Base-by-base conservation (phyloP, 2,329 filamentous ascomycete species). In the Aspergillus sp. region DNA sequence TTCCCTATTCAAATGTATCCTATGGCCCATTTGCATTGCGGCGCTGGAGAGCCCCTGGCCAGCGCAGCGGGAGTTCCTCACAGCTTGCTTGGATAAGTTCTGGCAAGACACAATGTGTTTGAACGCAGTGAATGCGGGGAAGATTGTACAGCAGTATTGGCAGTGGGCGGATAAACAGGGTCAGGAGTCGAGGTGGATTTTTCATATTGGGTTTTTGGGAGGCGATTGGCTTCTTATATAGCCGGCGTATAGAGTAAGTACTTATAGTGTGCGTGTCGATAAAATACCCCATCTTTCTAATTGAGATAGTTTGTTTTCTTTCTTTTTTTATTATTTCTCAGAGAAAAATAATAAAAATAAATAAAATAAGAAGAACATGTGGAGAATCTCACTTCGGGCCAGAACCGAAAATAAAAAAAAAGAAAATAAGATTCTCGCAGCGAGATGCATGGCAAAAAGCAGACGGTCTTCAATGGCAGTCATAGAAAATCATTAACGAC, bases 11-110 rank as follows among this genome's bases (percentile, higher is more conserved):
- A 67, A 67, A 32, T 67, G 64, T 25, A 50, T 66, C 13, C 55
- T 67, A 1, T 67, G 65, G 65, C 64, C 63, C 0, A 64, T 65
- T 1, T 64, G 63, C 22, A 55, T 67, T 27, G 63, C 63, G 7
- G 64, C 63, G 1, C 41, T 67, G 19, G 63, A 67, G 35, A 64
- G 58, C 42, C 52, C 44, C n/a, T 48, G 43, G 43, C 52, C 51
- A 22, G 41, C 51, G 2, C 56, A 67, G 38, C 48, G 58, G 15
- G 46, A 55, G 2, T 59, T 61, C 32, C 37, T 67, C 2, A 46
- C 56, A 13, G 48, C 38, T 4, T 60, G 50, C 20, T 43, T 66
- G 20, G 63, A 63, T 20, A 53, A 43, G 5, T 61, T 67, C 22
- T 67, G 64, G 64, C 41, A 43, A 3, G 49, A 55, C 9, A 67